phyloP scores from a whole-genome alignment of 495 filamentous ascomycete genomes.

The Penicillium coffeae region DNA sequence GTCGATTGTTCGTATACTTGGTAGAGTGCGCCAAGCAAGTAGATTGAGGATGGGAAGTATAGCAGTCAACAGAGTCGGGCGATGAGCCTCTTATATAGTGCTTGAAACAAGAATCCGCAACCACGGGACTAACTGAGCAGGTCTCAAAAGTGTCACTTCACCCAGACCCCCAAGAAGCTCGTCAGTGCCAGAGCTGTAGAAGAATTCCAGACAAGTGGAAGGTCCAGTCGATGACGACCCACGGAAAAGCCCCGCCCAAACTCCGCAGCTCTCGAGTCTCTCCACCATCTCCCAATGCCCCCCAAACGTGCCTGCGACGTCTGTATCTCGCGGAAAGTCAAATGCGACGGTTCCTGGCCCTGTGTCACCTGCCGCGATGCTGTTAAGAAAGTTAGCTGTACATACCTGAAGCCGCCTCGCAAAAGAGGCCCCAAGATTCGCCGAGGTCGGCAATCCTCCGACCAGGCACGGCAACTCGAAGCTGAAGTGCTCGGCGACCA shows the following conservation, averaged over 20 bases:
- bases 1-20: too few relatives aligned
- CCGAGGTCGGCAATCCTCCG: constrained; percentile 1
- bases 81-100: background rate
- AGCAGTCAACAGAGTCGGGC: background rate
- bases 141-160: too few relatives aligned
- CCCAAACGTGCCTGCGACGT: constrained; percentile 31
- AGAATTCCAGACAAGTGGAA: background rate
- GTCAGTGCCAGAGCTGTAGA: too few relatives aligned
- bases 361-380: constrained; percentile 26
- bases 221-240: constrained; percentile 7
- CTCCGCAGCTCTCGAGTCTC: background rate
- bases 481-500: background rate
- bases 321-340: constrained; percentile 32
- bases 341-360: constrained; percentile 30
- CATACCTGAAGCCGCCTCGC: constrained; percentile 26
- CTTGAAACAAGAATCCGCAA: too few relatives aligned
- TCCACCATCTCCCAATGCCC: constrained; percentile 11
- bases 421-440: constrained; percentile 29
- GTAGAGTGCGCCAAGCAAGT: background rate
- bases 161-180: too few relatives aligned
- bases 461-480: background rate
- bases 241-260: constrained; percentile 1
- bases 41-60: background rate
- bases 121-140: too few relatives aligned
- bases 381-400: constrained; percentile 20